Evolutionary conservation across 768 basidiomycete genomes (phyloP).

Genomic region (Neoboletus subvelutipes): DNA sequence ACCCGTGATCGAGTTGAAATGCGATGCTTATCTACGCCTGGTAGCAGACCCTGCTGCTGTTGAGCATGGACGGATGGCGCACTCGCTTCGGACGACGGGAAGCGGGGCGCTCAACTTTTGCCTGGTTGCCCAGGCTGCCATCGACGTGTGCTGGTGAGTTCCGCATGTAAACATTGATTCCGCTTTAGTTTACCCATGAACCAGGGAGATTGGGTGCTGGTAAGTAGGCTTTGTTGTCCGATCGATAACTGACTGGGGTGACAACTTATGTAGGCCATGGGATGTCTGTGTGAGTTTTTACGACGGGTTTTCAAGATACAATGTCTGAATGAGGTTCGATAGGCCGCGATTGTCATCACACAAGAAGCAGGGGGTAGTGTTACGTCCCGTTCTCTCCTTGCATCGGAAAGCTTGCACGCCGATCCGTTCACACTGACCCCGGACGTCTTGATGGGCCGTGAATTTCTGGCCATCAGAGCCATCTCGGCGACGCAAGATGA

Average conservation of each 20-base stretch:
- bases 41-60: slow-evolving; percentile 57
- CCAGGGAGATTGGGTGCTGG: slow-evolving; percentile 80
- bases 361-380: slow-evolving; percentile 84
- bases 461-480: slow-evolving; percentile 73
- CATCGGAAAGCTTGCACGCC: slow-evolving; percentile 26
- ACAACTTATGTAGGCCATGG: slow-evolving; percentile 55
- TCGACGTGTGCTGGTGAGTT: slow-evolving; percentile 82
- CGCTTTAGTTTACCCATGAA: not conserved
- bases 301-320: not conserved
- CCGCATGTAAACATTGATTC: not conserved
- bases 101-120: slow-evolving; percentile 82
- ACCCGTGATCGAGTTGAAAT: slow-evolving; percentile 56
- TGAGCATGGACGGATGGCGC: slow-evolving; percentile 78
- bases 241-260: not conserved
- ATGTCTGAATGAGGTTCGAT: not conserved
- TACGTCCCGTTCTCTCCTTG: slow-evolving; percentile 54
- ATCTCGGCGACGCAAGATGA: slow-evolving; percentile 61
- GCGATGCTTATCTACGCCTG: slow-evolving; percentile 68
- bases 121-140: slow-evolving; percentile 84
- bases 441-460: slow-evolving; percentile 70
- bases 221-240: slow-evolving; percentile 22
- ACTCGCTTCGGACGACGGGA: slow-evolving; percentile 78
- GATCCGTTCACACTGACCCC: slow-evolving; percentile 62
- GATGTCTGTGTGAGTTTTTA: slow-evolving; percentile 65
- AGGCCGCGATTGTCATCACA: slow-evolving; percentile 87